Conservation (phyloP, 2,329 filamentous ascomycete genomes). For the Ramularia collo-cygni region DNA sequence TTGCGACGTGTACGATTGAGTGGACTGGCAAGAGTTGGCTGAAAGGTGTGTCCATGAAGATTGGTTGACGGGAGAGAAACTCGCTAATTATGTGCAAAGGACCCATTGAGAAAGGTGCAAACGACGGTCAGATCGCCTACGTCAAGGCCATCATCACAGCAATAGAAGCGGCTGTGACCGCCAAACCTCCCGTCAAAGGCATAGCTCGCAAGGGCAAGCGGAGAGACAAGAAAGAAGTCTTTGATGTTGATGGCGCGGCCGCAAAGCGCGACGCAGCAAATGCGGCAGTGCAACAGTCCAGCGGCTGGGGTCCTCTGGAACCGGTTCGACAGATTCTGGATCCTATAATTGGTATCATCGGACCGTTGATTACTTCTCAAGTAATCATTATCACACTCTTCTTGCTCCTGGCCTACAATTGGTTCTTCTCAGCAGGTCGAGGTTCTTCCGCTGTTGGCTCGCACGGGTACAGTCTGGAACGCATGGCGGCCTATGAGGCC, state of each 20-base stretch:
- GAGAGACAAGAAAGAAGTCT: slow-evolving; percentile 45
- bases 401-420: slow-evolving; percentile 65
- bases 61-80: too few species aligned
- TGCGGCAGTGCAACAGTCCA: slow-evolving; percentile 28
- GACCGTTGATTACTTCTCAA: slow-evolving; percentile 67
- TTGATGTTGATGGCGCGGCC: slow-evolving; percentile 39
- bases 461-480: slow-evolving; percentile 49
- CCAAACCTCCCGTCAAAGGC: slow-evolving; percentile 47
- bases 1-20: slow-evolving; percentile 85
- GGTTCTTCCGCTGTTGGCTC: slow-evolving; percentile 32
- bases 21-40: slow-evolving; percentile 99
- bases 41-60: slow-evolving; percentile 61
- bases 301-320: slow-evolving; percentile 74
- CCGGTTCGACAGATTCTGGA: slow-evolving; percentile 64
- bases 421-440: slow-evolving; percentile 41
- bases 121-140: slow-evolving; percentile 79
- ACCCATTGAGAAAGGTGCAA: slow-evolving; percentile 91
- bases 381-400: slow-evolving; percentile 69
- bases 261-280: slow-evolving; percentile 27
- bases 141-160: slow-evolving; percentile 71
- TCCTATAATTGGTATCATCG: slow-evolving; percentile 62
- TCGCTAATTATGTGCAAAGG: slow-evolving; percentile 46
- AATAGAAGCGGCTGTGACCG: slow-evolving; percentile 63
- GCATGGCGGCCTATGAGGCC: slow-evolving; percentile 80
- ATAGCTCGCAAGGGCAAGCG: slow-evolving; percentile 42